Percentiles rank a stretch among this genome's conserved stretches.
phyloP scores from a whole-genome alignment of 352 stramenopile species.

The Globisporangium carolinianum region DNA sequence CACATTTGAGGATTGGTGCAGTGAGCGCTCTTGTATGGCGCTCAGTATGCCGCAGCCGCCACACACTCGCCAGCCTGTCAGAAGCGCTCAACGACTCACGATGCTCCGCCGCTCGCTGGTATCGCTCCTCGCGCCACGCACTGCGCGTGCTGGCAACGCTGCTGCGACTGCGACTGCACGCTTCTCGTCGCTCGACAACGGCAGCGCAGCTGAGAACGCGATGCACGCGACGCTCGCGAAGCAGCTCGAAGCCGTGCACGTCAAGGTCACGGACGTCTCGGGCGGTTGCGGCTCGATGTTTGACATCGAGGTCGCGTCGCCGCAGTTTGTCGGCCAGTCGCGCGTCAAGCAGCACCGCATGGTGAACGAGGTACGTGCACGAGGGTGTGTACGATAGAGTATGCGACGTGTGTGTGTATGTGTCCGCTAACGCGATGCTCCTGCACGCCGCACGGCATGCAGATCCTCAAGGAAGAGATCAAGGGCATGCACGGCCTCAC shows the following conservation, averaged over 20 bases:
- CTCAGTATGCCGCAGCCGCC: too few relatives aligned
- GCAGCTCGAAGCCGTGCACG: constrained; percentile 63
- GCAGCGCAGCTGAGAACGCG: constrained; percentile 45
- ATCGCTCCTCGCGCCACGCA: background rate
- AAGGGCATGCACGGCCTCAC: constrained; percentile 84
- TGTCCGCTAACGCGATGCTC: background rate
- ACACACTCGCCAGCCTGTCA: background rate
- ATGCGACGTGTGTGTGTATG: background rate
- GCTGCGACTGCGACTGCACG: background rate
- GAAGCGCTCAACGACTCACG: background rate
- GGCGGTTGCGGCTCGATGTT: constrained; percentile 88
- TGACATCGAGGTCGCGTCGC: constrained; percentile 79
- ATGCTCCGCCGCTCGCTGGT: constrained; percentile 6
- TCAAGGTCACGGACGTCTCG: constrained; percentile 84
- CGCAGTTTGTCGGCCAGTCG: constrained; percentile 68
- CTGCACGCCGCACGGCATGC: background rate
- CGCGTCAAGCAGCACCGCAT: constrained; percentile 86
- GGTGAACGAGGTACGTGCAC: constrained; percentile 64
- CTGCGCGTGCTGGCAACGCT: background rate
- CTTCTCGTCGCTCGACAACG: constrained; percentile 18
- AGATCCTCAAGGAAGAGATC: constrained; percentile 82
- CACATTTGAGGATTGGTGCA: too few relatives aligned
- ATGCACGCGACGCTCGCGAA: constrained; percentile 60
- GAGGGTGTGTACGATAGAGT: too few relatives aligned
- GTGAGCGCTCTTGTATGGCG: too few relatives aligned